A percentile compares a stretch with the other conserved stretches of the same genome.
phyloP scores from a whole-genome alignment of 495 filamentous ascomycete genomes.

The Penicillium cataractarum region DNA sequence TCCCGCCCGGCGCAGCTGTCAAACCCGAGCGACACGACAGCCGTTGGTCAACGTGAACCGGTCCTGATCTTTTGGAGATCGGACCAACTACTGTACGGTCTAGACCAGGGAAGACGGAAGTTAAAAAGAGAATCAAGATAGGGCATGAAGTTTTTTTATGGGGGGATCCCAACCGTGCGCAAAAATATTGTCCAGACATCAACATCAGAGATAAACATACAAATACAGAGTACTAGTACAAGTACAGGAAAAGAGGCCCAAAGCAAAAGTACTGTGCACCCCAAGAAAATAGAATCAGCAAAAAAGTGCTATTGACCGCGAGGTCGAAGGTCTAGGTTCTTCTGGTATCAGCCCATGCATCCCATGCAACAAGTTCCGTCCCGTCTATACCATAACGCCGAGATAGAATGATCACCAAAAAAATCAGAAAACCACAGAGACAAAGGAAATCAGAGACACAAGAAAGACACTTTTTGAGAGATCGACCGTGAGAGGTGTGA shows the following conservation, averaged over 20 bases:
- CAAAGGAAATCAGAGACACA: constrained; percentile 19
- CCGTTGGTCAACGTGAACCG: constrained; percentile 5
- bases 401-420: constrained; percentile 21
- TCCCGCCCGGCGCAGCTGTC: constrained; percentile 9
- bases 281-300: constrained; percentile 31
- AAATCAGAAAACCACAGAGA: constrained; percentile 26
- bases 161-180: constrained; percentile 15
- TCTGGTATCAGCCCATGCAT: constrained; percentile 54
- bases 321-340: constrained; percentile 48
- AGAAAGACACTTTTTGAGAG: constrained; percentile 37
- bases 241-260: constrained; percentile 18
- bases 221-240: too few relatives aligned
- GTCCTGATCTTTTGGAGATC: constrained; percentile 2
- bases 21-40: constrained; percentile 19
- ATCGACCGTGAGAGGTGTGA: constrained; percentile 33
- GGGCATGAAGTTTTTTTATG: constrained; percentile 14
- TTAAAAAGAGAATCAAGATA: constrained; percentile 12
- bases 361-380: constrained; percentile 39
- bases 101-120: constrained; percentile 15
- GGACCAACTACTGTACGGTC: constrained; percentile 8
- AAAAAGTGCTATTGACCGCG: constrained; percentile 43
- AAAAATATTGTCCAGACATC: constrained; percentile 27
- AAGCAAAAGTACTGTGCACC: constrained; percentile 20
- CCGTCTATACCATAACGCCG: constrained; percentile 52
- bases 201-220: constrained; percentile 14